phyloP scores from a whole-genome alignment of 768 basidiomycete genomes.

The Suillus decipiens region DNA sequence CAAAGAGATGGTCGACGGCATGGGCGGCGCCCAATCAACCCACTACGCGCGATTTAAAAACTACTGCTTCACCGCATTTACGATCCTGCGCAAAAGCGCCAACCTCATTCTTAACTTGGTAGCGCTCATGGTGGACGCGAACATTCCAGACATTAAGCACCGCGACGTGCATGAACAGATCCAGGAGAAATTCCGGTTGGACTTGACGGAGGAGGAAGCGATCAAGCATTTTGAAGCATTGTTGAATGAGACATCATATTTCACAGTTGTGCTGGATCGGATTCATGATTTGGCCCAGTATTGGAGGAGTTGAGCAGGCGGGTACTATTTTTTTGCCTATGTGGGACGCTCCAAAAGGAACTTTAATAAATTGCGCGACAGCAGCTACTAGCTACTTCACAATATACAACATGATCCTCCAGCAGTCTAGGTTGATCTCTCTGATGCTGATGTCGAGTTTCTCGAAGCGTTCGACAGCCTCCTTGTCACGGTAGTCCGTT shows the following conservation, averaged over 20 bases:
- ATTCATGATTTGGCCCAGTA: conserved; percentile 92
- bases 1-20: conserved; percentile 99
- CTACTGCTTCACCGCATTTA: conserved; percentile 97
- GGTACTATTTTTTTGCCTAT: not conserved
- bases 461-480: no score
- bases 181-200: conserved; percentile 94
- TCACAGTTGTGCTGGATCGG: conserved; percentile 89
- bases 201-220: conserved; percentile 94
- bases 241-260: conserved; percentile 92
- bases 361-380: no score
- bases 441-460: no score
- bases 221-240: conserved; percentile 95
- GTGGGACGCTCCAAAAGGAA: no score
- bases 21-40: conserved; percentile 96
- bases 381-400: no score
- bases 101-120: conserved; percentile 97
- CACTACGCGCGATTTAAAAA: conserved; percentile 97
- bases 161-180: conserved; percentile 87
- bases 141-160: conserved; percentile 96
- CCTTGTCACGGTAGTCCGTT: no score
- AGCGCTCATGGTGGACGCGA: conserved; percentile 95
- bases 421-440: no score
- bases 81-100: conserved; percentile 92
- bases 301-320: conserved; percentile 65
- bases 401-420: no score